These are phyloP conservation scores for Neoconidiobolus thromboides DNA, from an alignment of 371 early-diverging fungal genomes.

Conservation along the genomic window DNA sequence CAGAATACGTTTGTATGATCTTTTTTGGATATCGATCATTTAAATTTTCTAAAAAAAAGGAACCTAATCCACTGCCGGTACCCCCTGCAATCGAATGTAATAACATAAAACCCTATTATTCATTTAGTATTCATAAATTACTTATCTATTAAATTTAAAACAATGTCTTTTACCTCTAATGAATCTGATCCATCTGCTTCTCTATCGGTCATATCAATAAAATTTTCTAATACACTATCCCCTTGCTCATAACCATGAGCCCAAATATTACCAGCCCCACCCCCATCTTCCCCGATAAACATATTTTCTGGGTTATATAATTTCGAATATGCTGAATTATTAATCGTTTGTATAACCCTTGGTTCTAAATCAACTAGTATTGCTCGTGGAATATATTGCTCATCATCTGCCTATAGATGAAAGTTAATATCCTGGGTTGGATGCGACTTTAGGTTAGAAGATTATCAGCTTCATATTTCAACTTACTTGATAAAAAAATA, in stretches of 20 bases:
- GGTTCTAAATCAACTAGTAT: conserved; percentile 86
- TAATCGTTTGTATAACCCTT: conserved; percentile 62
- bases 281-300: conserved; percentile 70
- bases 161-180: conserved; percentile 32
- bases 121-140: not conserved
- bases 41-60: conserved; percentile 67
- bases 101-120: conserved; percentile 53
- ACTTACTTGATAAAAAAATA: conserved; percentile 93
- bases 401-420: conserved; percentile 64
- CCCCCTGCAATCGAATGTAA: conserved; percentile 93
- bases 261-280: conserved; percentile 96
- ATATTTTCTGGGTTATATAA: conserved; percentile 87
- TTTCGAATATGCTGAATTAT: conserved; percentile 46
- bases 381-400: conserved; percentile 84
- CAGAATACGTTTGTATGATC: conserved; percentile 93
- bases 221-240: conserved; percentile 57
- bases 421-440: not conserved
- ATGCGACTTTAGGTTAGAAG: not conserved
- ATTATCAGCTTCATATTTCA: not conserved
- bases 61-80: conserved; percentile 92
- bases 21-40: conserved; percentile 97
- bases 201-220: conserved; percentile 85
- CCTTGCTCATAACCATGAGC: conserved; percentile 70
- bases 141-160: not conserved
- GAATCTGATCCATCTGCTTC: conserved; percentile 89